A percentile compares a stretch with the other conserved stretches of the same genome.
phyloP scores from a whole-genome alignment of 2,329 filamentous ascomycete species.

The Hypoxylon sp. region DNA sequence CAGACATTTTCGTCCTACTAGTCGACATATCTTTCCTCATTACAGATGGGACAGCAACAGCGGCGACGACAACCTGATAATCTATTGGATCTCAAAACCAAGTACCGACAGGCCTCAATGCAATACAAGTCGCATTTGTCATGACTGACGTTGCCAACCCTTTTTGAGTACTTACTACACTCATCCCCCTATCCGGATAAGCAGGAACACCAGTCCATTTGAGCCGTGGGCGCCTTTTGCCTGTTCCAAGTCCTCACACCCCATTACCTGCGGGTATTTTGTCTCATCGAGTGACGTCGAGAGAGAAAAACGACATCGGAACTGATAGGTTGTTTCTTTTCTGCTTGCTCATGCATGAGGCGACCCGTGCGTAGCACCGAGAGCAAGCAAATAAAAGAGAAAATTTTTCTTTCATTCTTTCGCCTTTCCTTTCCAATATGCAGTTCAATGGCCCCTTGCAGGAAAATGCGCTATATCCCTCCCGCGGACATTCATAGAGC shows the following conservation, averaged over 20 bases:
- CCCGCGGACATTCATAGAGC: slow-evolving; percentile 29
- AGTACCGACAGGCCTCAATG: slow-evolving; percentile 45
- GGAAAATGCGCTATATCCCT: slow-evolving; percentile 35
- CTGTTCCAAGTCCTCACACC: slow-evolving; percentile 40
- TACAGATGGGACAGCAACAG: slow-evolving; percentile 31
- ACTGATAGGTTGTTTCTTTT: slow-evolving; percentile 26
- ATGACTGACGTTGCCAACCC: slow-evolving; percentile 38
- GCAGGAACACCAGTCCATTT: slow-evolving; percentile 42
- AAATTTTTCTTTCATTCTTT: slow-evolving; percentile 18
- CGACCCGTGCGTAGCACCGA: slow-evolving; percentile 35
- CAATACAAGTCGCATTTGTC: slow-evolving; percentile 43
- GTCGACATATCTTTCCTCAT: slow-evolving; percentile 38
- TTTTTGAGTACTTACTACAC: slow-evolving; percentile 34
- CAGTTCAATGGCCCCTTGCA: slow-evolving; percentile 42
- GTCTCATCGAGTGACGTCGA: slow-evolving; percentile 32
- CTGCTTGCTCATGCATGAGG: slow-evolving; percentile 37
- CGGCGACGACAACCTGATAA: slow-evolving; percentile 27
- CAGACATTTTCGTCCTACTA: slow-evolving; percentile 37
- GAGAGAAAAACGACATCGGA: slow-evolving; percentile 18
- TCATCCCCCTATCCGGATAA: slow-evolving; percentile 36
- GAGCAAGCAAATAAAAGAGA: slow-evolving; percentile 33
- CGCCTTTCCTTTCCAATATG: slow-evolving; percentile 25
- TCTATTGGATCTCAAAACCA: slow-evolving; percentile 36
- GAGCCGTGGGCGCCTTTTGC: slow-evolving; percentile 41
- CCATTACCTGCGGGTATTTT: slow-evolving; percentile 39